Conservation (phyloP, 805 yeast genomes). For the Saccharomycopsis oosterbeekiorum region DNA sequence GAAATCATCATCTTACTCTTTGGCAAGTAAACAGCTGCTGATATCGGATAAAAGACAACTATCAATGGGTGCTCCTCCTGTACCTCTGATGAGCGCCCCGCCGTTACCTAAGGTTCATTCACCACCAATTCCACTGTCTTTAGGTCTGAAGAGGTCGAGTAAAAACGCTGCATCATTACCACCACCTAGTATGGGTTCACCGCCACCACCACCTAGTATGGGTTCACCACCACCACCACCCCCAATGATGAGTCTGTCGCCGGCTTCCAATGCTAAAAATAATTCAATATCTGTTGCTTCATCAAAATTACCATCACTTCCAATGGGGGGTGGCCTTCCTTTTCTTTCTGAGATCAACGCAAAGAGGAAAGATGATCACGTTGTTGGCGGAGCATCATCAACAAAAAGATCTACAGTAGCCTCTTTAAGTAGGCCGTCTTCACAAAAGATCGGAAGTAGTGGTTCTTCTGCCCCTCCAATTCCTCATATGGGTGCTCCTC, state of each 20-base stretch:
- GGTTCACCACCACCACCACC: constrained; percentile 7
- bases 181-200: constrained; percentile 14
- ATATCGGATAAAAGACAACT: constrained; percentile 14
- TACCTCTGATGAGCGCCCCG: constrained; percentile 12
- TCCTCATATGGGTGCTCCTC: neutral
- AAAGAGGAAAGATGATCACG: constrained; percentile 41
- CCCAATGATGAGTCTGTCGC: constrained; percentile 15
- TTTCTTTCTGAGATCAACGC: constrained; percentile 49
- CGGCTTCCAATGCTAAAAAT: constrained; percentile 20
- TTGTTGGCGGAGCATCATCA: constrained; percentile 30
- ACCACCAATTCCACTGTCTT: neutral
- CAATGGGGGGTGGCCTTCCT: constrained; percentile 30
- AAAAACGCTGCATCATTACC: constrained; percentile 16
- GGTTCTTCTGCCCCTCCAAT: constrained; percentile 12
- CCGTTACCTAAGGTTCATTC: constrained; percentile 20
- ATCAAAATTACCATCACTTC: neutral
- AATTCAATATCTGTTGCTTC: constrained; percentile 4
- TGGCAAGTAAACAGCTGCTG: neutral
- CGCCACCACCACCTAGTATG: constrained; percentile 17
- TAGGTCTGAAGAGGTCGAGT: neutral
- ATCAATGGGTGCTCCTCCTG: constrained; percentile 6
- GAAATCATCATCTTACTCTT: too few relatives aligned
- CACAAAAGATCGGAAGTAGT: neutral
- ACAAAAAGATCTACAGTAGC: constrained; percentile 21
- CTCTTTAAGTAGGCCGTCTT: constrained; percentile 20